Evolutionary conservation across 2,329 filamentous ascomycete genomes (phyloP), one percentile per base, ranked within the genome.

Genomic region (Aulographum hederae): DNA sequence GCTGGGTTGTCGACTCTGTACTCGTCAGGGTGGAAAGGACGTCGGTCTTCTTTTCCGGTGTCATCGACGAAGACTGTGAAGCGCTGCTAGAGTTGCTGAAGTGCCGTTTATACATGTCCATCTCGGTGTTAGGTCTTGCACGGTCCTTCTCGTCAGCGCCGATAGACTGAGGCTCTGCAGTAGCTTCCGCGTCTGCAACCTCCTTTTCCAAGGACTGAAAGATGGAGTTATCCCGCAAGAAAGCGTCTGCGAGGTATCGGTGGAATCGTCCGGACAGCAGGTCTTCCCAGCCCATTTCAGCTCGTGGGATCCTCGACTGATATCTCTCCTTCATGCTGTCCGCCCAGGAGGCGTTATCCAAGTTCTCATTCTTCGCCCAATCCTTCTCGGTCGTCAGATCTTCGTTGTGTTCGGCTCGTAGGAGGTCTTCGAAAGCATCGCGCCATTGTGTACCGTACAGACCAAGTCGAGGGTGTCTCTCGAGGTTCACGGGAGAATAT

Each of bases 11-110:
- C 3, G 64, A 63, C 38, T 69, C 60, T 2, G 67, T 73, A 0
- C 59, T 69, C 1, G 65, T 71, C 26, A 68, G 49, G 1, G 66
- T 69, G 1, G 67, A 69, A 2, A 73, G 46, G 2, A 74, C 45
- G 26, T 18, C 17, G 10, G 37, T 14, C 20, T 31, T 31, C 26
- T 28, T 16, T 6, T 17, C 28, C 6, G 21, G 10, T 11, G 23
- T 13, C 6, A 17, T 16, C 28, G 3, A 19, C n/a, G 10, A 5
- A 11, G 21, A 17, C 11, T 8, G 26, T 16, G 14, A 6, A 6
- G 11, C 8, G 8, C 8, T 16, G 12, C 14, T 6, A 8, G 14
- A 28, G 26, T 16, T 8, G 12, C 6, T 14, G 17, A 35, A 28
- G 18, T 26, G 3, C 4, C 20, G 20, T 13, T 36, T 26, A 19